Percentiles rank a stretch among this genome's conserved stretches.
Evolutionary conservation across 225 moss, liverwort and hornwort genomes (phyloP).

Genomic region (Bryum argenteum): DNA sequence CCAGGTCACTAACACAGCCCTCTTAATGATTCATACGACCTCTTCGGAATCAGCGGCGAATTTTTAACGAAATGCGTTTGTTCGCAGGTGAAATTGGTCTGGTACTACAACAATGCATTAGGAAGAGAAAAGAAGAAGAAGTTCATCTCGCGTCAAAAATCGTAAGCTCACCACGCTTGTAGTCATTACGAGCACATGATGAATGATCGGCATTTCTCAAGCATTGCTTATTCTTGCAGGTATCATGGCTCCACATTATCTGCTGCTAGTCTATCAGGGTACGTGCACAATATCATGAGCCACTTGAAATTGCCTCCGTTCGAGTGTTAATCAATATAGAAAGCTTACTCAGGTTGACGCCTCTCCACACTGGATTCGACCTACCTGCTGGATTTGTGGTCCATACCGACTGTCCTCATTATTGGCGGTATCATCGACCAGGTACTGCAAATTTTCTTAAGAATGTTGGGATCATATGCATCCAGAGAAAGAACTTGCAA

Average conservation of each 20-base stretch:
- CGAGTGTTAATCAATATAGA: not conserved
- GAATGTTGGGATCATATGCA: too few species aligned
- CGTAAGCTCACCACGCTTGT: constrained; percentile 48
- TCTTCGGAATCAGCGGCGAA: too few species aligned
- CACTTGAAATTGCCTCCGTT: not conserved
- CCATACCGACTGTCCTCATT: constrained; percentile 88
- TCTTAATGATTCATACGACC: too few species aligned
- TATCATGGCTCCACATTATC: constrained; percentile 89
- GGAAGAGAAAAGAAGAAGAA: constrained; percentile 83
- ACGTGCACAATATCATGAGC: constrained; percentile 9
- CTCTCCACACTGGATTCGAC: constrained; percentile 79
- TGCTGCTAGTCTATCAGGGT: constrained; percentile 86
- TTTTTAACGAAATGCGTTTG: too few species aligned
- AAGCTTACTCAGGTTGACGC: constrained; percentile 52
- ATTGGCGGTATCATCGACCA: constrained; percentile 86
- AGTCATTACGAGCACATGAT: not conserved
- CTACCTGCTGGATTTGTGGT: constrained; percentile 71
- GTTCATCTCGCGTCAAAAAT: constrained; percentile 78
- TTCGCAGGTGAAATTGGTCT: constrained; percentile 88
- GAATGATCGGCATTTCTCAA: not conserved
- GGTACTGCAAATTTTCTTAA: constrained; percentile 35
- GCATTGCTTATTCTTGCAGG: constrained; percentile 43
- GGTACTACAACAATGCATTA: constrained; percentile 95
- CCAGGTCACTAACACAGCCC: constrained; percentile 49
- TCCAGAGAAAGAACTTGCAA: not conserved